phyloP scores from a whole-genome alignment of 495 filamentous ascomycete genomes.

The Acidomyces sp. region DNA sequence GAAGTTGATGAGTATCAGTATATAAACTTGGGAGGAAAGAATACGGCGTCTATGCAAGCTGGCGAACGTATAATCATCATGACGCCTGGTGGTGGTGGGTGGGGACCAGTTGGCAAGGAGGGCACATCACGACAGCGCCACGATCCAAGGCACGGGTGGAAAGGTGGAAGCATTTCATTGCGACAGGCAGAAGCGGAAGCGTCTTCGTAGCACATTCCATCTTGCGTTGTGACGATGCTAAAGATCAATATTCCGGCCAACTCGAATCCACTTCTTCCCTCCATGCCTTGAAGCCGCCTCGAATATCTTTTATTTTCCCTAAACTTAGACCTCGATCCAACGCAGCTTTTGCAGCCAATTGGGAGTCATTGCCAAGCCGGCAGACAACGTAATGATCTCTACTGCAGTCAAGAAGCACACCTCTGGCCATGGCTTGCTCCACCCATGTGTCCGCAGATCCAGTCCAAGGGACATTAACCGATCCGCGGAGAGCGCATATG shows the following conservation, averaged over 20 bases:
- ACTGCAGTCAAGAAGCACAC: slow-evolving; percentile 11
- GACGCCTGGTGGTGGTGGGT: slow-evolving; percentile 63
- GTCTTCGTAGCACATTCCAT: slow-evolving; percentile 18
- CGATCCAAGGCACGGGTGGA: slow-evolving; percentile 49
- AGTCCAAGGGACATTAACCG: slow-evolving; percentile 66
- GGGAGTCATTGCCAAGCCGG: slow-evolving; percentile 78
- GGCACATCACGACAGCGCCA: slow-evolving; percentile 29
- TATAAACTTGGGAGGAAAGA: slow-evolving; percentile 87
- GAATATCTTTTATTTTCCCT: slow-evolving; percentile 57
- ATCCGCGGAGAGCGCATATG: slow-evolving; percentile 59
- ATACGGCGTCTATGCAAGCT: slow-evolving; percentile 70
- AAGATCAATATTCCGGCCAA: slow-evolving; percentile 51
- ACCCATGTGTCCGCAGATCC: slow-evolving; percentile 16
- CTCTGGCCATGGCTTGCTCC: slow-evolving; percentile 9
- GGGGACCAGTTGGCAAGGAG: slow-evolving; percentile 48
- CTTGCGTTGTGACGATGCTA: no score
- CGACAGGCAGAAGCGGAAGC: slow-evolving; percentile 29
- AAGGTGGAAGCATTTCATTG: slow-evolving; percentile 44
- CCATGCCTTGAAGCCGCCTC: slow-evolving; percentile 77
- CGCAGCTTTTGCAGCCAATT: slow-evolving; percentile 57
- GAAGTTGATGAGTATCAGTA: slow-evolving; percentile 41
- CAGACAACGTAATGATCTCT: slow-evolving; percentile 50
- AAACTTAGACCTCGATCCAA: slow-evolving; percentile 51
- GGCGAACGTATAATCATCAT: slow-evolving; percentile 76
- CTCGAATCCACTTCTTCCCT: slow-evolving; percentile 56